Percentiles rank a stretch among this genome's conserved stretches.
These are phyloP conservation scores for Hypocrella siamensis DNA, from an alignment of 2,329 filamentous ascomycete genomes.

Conservation along the genomic window DNA sequence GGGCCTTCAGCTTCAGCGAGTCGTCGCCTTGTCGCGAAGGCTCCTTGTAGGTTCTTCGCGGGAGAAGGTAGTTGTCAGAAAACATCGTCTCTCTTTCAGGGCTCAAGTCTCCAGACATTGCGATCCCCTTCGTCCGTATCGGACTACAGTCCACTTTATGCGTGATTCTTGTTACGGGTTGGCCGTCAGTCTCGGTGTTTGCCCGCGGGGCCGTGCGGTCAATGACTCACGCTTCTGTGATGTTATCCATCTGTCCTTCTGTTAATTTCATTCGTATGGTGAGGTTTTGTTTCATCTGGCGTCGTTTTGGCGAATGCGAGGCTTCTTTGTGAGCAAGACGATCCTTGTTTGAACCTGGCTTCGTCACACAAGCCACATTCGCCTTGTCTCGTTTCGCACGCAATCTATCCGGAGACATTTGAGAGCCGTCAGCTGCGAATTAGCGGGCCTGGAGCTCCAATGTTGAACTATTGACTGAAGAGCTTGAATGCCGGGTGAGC, in stretches of 20 bases:
- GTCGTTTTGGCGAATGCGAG: constrained; percentile 15
- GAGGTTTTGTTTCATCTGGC: constrained; percentile 20
- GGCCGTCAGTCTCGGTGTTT: not conserved
- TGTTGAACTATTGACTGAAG: too few species aligned
- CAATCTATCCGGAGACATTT: too few species aligned
- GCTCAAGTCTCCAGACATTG: not conserved
- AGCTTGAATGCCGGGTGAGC: too few species aligned
- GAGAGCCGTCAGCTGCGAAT: too few species aligned
- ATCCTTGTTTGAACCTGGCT: not conserved
- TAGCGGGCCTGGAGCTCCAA: too few species aligned
- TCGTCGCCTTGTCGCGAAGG: not conserved
- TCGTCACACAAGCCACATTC: not conserved
- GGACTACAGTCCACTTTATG: constrained; percentile 14
- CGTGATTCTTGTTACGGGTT: constrained; percentile 14
- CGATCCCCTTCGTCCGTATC: constrained; percentile 7
- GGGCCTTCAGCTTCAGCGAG: not conserved
- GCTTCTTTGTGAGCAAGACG: constrained; percentile 13
- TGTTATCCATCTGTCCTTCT: constrained; percentile 30
- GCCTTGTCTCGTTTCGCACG: not conserved
- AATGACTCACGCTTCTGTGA: constrained; percentile 26
- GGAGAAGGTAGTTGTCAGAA: constrained; percentile 1
- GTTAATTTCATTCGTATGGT: constrained; percentile 32
- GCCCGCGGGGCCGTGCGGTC: not conserved
- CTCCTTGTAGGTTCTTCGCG: not conserved
- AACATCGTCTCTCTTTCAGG: not conserved